Base-by-base conservation (phyloP, 169 alveolate genomes). In the Babesia bovis region DNA sequence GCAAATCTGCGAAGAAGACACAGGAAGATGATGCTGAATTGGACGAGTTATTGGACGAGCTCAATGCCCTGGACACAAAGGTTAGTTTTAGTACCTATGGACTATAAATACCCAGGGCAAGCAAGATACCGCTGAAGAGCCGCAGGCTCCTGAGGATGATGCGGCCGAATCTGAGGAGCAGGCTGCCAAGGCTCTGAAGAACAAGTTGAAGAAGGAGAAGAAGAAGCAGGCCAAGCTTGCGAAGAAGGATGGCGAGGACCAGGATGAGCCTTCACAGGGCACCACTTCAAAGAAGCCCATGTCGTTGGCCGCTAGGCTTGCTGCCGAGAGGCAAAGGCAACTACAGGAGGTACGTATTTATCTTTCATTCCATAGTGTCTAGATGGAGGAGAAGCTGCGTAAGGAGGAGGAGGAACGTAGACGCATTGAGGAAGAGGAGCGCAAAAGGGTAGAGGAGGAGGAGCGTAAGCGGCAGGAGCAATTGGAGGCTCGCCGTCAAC, bases 291-390 rank as follows among this genome's bases (percentile, higher is more conserved):
- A 65, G 47, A 52, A 87, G 32, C 89, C 89, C n/a, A 61, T 66
- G 28, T 85, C 91, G 0, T 79, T 68, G 41, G 89, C 86, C 25
- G 92, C 95, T 50, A 75, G 52, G 56, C 85, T 90, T 45, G 96
- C 94, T 4, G 94, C 93, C 50, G 96, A 90, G 75, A 70, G 92
- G 19, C 87, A 84, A 36, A 65, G 93, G 17, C 65, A 66, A 49
- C 44, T 90, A 38, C 85, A 87, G 52, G 95, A 87, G 53, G 85
- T 58, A 36, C 52, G 89, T 32, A 4, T 0, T 25, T 33, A 30
- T 3, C 30, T 3, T 56, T 44, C 0, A 21, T 30, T 1, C 2
- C 32, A 1, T 32, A 26, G 3, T 52, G 1, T n/a, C 53, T 66
- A 84, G 75, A 75, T 78, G 53, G 94, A 91, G 55, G 95, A 91